Evolutionary conservation across 441 rosid genomes (phyloP), one percentile per base, ranked within the genome.

Genomic region (Brassica balearica): DNA sequence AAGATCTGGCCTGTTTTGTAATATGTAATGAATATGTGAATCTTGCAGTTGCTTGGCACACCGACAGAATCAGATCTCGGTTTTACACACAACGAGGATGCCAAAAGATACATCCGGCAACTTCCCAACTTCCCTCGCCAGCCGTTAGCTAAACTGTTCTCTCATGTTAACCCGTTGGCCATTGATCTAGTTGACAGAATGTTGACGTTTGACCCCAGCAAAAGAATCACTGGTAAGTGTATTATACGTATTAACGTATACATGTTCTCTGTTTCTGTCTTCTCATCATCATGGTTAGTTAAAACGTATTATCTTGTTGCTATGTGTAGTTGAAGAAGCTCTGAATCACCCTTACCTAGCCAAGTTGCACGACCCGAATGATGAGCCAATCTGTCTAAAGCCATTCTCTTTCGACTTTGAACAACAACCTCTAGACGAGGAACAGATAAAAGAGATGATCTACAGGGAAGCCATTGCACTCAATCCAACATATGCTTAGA

Each of bases 51-150:
- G 77, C 96, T 96, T 55, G 98, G 99, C 65, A 92, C 97, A 10
- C 99, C 99, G 2, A 85, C 88, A 11, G 99, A 92, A 69, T 68
- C 99, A 25, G 99, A 96, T 84, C 95, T 94, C 19, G 95, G 86
- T 22, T 96, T 90, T 84, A 83, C 95, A 32, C 85, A 80, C 61
- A 94, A 86, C 72, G 99, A 96, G 86, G 97, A 91, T 15, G 97
- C 98, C 0, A 92, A 81, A 77, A 87, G 91, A 84, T 96, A 92
- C 83, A 86, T 96, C 65, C 77, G 86, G 65, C 99, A 96, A 78
- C 94, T 92, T 55, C 90, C 86, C 8, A 80, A 38, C 23, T 82
- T 77, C 81, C 96, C 97, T 53, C 97, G 93, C 38, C 99, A 90
- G 77, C 85, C 88, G 0, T 80, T 96, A 32, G 84, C 89, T 3